Evolutionary conservation across 257 asterid genomes (phyloP), one percentile per base, ranked within the genome.

Genomic region (Capsicum rhomboideum): DNA sequence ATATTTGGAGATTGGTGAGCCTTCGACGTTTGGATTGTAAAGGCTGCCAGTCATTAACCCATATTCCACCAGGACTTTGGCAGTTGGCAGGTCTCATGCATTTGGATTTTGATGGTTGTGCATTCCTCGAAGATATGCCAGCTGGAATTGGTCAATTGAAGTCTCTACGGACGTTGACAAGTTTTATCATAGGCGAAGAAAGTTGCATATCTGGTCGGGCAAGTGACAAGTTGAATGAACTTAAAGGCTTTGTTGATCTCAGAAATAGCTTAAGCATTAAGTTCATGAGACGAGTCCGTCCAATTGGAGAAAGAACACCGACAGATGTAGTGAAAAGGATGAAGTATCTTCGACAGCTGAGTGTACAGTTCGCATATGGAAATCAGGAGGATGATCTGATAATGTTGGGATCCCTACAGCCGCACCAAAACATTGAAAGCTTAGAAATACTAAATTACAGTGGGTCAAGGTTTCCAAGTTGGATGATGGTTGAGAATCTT

Each of bases 131-230:
- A 26, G 64, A 78, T 31, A 78, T 78, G 82, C 66, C 82, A 14
- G 64, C 49, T 49, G 66, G 82, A 78, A 78, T 78, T 49, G 66
- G 44, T 64, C 64, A 78, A 78, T 78, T 78, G 82, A 78, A 49
- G 1, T 78, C 10, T 78, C 46, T 78, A 50, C 82, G 17, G 23
- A 78, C 61, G 9, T 46, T 78, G 52, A 28, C 26, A 52, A 0
- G 8, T 52, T 78, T 52, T 31, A 12, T 46, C 10, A 59, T 78
- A 31, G 49, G 64, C 29, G 0, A 52, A 54, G 46, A 78, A 71
- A 10, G 79, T 71, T 71, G 54, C 29, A 40, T 20, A 71, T 20
- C 31, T 71, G 79, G 79, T 52, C 23, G 28, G 17, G 82, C 28
- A 49, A 52, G 66, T 52, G 66, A 50, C 49, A 78, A 0, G 29